These are phyloP conservation scores for Murraya paniculata DNA, from an alignment of 345 rosid species.

Conservation along the genomic window DNA sequence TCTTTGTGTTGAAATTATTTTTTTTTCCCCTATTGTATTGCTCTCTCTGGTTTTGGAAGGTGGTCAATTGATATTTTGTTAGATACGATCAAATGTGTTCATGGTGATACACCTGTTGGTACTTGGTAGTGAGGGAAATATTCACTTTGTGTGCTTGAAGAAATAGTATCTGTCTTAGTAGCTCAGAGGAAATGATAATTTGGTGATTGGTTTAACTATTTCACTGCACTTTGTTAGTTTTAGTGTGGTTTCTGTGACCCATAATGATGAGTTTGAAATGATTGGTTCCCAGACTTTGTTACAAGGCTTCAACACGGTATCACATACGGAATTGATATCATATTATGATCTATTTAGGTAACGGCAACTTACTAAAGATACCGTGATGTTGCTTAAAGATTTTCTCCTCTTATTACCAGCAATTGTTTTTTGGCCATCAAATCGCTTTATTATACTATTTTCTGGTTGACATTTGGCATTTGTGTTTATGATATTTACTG, in stretches of 20 bases:
- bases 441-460: neutral
- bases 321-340: neutral
- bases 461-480: neutral
- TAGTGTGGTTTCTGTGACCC: neutral
- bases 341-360: neutral
- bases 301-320: neutral
- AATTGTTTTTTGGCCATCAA: neutral
- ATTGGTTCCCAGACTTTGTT: conserved; percentile 12
- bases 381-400: neutral
- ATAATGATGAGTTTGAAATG: neutral
- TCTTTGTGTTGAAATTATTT: neutral
- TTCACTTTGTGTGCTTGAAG: neutral
- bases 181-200: neutral
- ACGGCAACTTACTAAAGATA: neutral
- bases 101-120: neutral
- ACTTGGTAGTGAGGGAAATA: neutral
- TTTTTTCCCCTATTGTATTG: neutral
- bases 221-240: conserved; percentile 6
- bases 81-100: neutral
- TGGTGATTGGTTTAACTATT: neutral
- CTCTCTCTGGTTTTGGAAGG: neutral
- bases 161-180: neutral
- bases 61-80: neutral
- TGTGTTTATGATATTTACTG: neutral
- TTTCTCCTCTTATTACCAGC: neutral